Base-by-base conservation (phyloP, 2,329 filamentous ascomycete genomes). In the Tolypocladium tropicale region DNA sequence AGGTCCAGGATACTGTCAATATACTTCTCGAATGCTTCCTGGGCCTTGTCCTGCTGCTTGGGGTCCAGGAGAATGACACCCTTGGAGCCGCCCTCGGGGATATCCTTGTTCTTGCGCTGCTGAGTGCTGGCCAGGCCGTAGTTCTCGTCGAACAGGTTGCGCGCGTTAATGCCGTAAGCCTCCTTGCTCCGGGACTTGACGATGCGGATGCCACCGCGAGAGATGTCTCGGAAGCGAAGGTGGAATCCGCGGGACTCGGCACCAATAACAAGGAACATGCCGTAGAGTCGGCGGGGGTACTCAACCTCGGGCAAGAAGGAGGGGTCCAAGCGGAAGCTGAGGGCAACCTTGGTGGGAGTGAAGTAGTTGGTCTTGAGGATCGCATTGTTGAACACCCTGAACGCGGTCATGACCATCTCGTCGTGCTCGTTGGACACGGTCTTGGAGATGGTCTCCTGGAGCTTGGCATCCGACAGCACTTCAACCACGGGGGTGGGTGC, bases 31-130 rank as follows among this genome's bases (percentile, higher is more conserved):
- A 99, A 99, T 2, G 94, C 93, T 60, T 95, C 91, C 52, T 81
- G 83, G 21, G 88, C 88, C 76, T 93, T 95, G 72, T 96, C 90
- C 74, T 99, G 94, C 74, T 96, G 91, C 70, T 92, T 87, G 60
- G 90, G 84, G 71, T 99, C 93, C 43, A 99, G 84, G 51, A 99
- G 81, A 58, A 99, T 93, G 57, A 99, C 94, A 76, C 94, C 94
- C 78, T 99, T 99, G 66, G 93, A 95, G 55, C 94, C 94, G 61
- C 94, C 94, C 76, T 99, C 94, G 3, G 94, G 94, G 54, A 99
- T 99, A 67, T 99, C 94, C 79, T 99, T 99, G 81, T 99, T 99
- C 83, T 99, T 99, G 68, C 94, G 90, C 76, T 99, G 94, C 74
- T 99, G 94, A 0, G 94, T 99, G 74, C 95, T 97, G 62, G 94